Conservation (phyloP, 768 basidiomycete genomes). For the Cystoderma amianthinum region DNA sequence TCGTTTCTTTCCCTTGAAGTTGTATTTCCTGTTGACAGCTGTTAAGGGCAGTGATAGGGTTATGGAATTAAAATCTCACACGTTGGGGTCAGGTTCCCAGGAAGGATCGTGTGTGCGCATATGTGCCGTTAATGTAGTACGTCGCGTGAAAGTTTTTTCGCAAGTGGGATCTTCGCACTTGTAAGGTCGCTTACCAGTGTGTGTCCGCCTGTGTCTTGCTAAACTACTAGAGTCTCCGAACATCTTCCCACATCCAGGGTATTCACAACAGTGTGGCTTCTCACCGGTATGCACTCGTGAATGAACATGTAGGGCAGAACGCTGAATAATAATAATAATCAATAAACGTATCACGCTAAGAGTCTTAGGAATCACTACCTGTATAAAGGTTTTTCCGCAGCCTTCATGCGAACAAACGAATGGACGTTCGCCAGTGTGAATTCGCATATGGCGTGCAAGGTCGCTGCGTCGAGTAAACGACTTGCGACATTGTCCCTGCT, state of each 20-base stretch:
- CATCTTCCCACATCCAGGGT: slow-evolving; percentile 79
- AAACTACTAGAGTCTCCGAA: slow-evolving; percentile 91
- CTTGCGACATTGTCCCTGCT: slow-evolving; percentile 70
- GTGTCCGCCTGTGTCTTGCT: slow-evolving; percentile 86
- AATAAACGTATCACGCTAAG: slow-evolving; percentile 7
- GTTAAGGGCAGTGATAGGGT: slow-evolving; percentile 1
- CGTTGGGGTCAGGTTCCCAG: slow-evolving; percentile 80
- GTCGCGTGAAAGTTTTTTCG: slow-evolving; percentile 83
- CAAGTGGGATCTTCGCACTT: slow-evolving; percentile 79
- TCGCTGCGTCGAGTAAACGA: slow-evolving; percentile 81
- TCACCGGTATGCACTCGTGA: slow-evolving; percentile 88
- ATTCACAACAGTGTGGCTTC: slow-evolving; percentile 88
- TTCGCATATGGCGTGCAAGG: slow-evolving; percentile 77
- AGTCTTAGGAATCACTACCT: slow-evolving; percentile 38
- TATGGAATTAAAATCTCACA: slow-evolving; percentile 42
- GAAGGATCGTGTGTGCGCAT: slow-evolving; percentile 83
- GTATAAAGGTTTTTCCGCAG: slow-evolving; percentile 89
- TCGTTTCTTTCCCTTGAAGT: slow-evolving; percentile 69
- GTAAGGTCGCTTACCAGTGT: slow-evolving; percentile 82
- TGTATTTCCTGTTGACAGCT: slow-evolving; percentile 54
- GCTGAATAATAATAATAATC: slow-evolving; percentile 32
- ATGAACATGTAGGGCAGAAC: slow-evolving; percentile 87
- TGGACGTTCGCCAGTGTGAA: slow-evolving; percentile 87
- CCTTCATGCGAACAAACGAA: slow-evolving; percentile 66
- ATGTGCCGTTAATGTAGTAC: slow-evolving; percentile 79